Evolutionary conservation across 2,329 filamentous ascomycete species (phyloP), one percentile per base, ranked within the genome.

Genomic region (Fusarium duplospermum): DNA sequence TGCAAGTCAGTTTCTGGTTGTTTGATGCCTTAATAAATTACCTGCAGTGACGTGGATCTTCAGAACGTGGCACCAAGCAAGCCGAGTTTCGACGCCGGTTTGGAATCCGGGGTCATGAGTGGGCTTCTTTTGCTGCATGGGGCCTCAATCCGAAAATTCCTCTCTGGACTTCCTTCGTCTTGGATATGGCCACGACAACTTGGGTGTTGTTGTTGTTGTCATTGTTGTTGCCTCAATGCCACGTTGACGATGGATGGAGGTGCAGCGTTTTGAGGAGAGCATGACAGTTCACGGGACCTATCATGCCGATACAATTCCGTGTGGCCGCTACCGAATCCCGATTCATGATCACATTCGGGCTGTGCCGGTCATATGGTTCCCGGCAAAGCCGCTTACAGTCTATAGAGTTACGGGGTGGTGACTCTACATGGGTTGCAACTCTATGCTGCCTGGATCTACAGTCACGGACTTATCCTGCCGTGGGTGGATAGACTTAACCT

Each of bases 41-140:
- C 47, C 47, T 52, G 47, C 47, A 52, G 47, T 52, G 47, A 52
- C 47, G 47, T 52, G 47, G 58, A 40, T 61, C 47, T 52, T 52
- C 24, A 63, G 42, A 56, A 57, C 66, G 35, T 69, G 66, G 62
- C 59, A 40, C 40, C 56, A 38, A n/a, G 14, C 13, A 54, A 52
- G 31, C 58, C 20, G 52, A 57, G 27, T 35, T 69, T 14, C 35
- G 20, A 24, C 56, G 47, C 6, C 64, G 66, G 69, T 56, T 56
- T 71, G 27, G 47, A 52, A 52, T 52, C 47, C 47, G 47, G 47
- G 47, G 47, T 52, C 11, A 13, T 42, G 62, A 71, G 52, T 62
- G 58, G 22, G 45, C 58, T 22, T n/a, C 11, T 47, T 42, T 13
- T 69, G 47, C 27, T 45, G 58, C 66, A 29, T 62, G 33, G 54